These are phyloP conservation scores for Marasmius sp. DNA, from an alignment of 1,284 basidiomycete genomes.

Conservation along the genomic window DNA sequence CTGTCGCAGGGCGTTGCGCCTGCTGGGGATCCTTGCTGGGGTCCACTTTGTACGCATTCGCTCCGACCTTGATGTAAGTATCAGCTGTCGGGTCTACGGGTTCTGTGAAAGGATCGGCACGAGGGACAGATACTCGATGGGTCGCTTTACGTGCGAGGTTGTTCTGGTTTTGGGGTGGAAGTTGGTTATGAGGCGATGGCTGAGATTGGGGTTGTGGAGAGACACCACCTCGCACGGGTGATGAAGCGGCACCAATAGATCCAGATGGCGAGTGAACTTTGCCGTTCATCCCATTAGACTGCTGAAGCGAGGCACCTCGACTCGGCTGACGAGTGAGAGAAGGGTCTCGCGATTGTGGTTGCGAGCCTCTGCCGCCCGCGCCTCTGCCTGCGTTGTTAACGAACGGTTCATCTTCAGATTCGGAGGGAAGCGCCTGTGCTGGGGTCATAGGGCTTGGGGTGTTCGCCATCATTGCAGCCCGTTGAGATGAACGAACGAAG, in stretches of 20 bases:
- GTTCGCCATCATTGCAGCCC: constrained; percentile 22
- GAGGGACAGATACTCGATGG: constrained; percentile 22
- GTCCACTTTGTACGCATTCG: constrained; percentile 66
- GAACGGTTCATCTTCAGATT: constrained; percentile 31
- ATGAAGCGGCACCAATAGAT: background rate
- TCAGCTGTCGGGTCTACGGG: constrained; percentile 58
- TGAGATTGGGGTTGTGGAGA: constrained; percentile 6
- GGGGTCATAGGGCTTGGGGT: constrained; percentile 6
- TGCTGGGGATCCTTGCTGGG: constrained; percentile 58
- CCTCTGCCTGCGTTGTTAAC: constrained; percentile 70
- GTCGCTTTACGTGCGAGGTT: constrained; percentile 12
- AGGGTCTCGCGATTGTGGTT: constrained; percentile 22
- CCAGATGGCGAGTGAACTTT: constrained; percentile 1
- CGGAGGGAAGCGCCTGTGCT: constrained; percentile 4
- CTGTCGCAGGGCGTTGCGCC: constrained; percentile 27
- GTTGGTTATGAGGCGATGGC: background rate
- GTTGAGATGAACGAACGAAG: constrained; percentile 58
- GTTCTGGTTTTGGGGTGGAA: background rate
- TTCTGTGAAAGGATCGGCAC: constrained; percentile 50
- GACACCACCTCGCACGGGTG: background rate
- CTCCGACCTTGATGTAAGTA: constrained; percentile 69
- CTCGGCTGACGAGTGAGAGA: constrained; percentile 28
- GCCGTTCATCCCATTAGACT: constrained; percentile 6
- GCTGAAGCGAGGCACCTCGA: constrained; percentile 13
- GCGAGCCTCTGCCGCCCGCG: constrained; percentile 41